Evolutionary conservation across 2,329 filamentous ascomycete species (phyloP).

Genomic region (Fusarium goolgardi): DNA sequence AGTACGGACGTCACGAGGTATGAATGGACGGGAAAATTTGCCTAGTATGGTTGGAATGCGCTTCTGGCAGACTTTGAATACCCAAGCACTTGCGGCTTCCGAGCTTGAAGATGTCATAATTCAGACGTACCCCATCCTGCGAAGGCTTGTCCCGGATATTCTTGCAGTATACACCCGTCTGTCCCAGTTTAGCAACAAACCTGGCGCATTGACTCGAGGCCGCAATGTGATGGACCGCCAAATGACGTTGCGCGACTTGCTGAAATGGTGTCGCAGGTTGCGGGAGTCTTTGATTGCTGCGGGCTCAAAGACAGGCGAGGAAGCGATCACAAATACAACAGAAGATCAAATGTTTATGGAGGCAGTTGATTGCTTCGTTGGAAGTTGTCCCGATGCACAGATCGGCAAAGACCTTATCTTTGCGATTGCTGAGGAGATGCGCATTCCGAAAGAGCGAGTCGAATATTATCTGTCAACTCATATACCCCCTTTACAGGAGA

Average conservation of each 20-base stretch:
- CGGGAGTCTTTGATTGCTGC: conserved; percentile 71
- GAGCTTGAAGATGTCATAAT: conserved; percentile 82
- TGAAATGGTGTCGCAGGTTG: conserved; percentile 91
- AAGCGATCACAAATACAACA: conserved; percentile 77
- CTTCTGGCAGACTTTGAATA: conserved; percentile 83
- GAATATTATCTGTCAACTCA: conserved; percentile 81
- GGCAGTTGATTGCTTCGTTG: conserved; percentile 90
- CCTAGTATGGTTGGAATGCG: conserved; percentile 84
- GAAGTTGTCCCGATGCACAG: conserved; percentile 76
- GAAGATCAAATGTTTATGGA: conserved; percentile 92
- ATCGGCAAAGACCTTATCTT: conserved; percentile 70
- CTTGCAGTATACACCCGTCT: conserved; percentile 69
- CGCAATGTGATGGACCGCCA: conserved; percentile 63
- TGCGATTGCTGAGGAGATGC: conserved; percentile 86
- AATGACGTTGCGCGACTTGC: conserved; percentile 78
- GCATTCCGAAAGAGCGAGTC: conserved; percentile 83
- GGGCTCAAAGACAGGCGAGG: conserved; percentile 73
- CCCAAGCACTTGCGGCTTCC: conserved; percentile 71
- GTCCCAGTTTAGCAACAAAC: conserved; percentile 62
- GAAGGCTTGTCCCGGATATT: conserved; percentile 69
- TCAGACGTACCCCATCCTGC: conserved; percentile 76
- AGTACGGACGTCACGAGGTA: conserved; percentile 79
- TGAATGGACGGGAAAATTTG: conserved; percentile 73
- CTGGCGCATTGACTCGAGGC: conserved; percentile 48
- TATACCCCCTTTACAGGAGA: conserved; percentile 75